A percentile compares a stretch with the other conserved stretches of the same genome.
phyloP scores from a whole-genome alignment of 2,329 filamentous ascomycete species.

The Fusarium sp. region DNA sequence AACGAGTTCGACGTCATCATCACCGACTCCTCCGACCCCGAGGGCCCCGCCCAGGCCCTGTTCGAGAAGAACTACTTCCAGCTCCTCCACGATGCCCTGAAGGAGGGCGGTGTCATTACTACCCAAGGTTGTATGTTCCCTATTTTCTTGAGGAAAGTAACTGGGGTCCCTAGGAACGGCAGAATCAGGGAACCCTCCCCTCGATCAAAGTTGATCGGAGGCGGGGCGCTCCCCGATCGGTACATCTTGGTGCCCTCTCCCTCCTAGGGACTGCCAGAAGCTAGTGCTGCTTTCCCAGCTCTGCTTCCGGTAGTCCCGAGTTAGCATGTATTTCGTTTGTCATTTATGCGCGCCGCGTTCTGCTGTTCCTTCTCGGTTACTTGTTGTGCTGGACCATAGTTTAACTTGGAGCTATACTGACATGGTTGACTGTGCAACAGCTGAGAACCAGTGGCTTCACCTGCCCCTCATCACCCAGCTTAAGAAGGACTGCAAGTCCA shows the following conservation, averaged over 20 bases:
- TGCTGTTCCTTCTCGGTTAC: constrained; percentile 42
- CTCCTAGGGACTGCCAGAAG: constrained; percentile 56
- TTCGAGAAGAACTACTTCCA: constrained; percentile 99
- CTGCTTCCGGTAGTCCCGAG: constrained; percentile 58
- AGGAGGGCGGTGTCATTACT: constrained; percentile 97
- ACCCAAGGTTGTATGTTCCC: constrained; percentile 99
- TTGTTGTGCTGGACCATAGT: constrained; percentile 27
- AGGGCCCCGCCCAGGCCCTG: constrained; percentile 94
- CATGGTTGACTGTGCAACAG: constrained; percentile 63
- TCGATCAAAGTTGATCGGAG: constrained; percentile 42
- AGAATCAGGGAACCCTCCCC: constrained; percentile 43
- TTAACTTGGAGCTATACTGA: constrained; percentile 35
- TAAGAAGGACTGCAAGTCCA: constrained; percentile 96
- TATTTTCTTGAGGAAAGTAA: constrained; percentile 66
- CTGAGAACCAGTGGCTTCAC: constrained; percentile 99
- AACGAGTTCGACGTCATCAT: constrained; percentile 99
- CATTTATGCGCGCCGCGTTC: constrained; percentile 34
- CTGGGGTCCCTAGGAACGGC: constrained; percentile 56
- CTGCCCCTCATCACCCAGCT: constrained; percentile 93
- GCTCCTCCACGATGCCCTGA: constrained; percentile 89
- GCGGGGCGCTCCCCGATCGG: constrained; percentile 44
- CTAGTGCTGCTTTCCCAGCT: constrained; percentile 58
- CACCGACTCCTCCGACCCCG: constrained; percentile 97
- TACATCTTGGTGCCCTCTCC: constrained; percentile 45
- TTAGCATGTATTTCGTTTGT: constrained; percentile 43